Evolutionary conservation across 2,329 filamentous ascomycete species (phyloP).

Genomic region (Colletotrichum tofieldiae): DNA sequence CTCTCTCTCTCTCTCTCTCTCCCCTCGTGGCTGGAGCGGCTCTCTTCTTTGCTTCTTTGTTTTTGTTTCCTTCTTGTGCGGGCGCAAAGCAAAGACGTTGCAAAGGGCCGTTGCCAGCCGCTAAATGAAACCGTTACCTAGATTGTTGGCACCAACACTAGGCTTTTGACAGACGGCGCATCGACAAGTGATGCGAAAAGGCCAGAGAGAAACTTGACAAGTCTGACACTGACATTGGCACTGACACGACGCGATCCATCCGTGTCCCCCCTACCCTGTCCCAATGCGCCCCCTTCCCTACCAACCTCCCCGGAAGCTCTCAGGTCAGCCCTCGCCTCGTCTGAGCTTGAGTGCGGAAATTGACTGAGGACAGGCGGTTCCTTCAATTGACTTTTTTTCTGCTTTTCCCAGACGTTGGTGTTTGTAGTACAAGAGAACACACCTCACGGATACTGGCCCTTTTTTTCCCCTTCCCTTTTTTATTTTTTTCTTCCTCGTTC

Average conservation of each 20-base stretch:
- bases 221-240: neutral
- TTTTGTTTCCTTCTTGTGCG: neutral
- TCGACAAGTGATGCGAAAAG: too few species aligned
- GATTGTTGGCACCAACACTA: neutral
- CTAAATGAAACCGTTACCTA: neutral
- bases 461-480: neutral
- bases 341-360: slow-evolving; percentile 3
- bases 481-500: neutral
- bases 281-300: neutral
- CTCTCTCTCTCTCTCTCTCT: neutral
- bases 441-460: neutral
- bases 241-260: slow-evolving; percentile 6
- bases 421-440: neutral
- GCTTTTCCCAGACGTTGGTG: neutral
- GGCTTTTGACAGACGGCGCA: too few species aligned
- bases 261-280: neutral
- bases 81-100: neutral
- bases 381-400: neutral
- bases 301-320: neutral
- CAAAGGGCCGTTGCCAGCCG: neutral
- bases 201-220: too few species aligned
- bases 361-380: slow-evolving; percentile 1
- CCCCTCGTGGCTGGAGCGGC: neutral
- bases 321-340: slow-evolving; percentile 1
- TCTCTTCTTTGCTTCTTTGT: too few species aligned